Evolutionary conservation across 495 filamentous ascomycete species (phyloP).

Genomic region (Daldinia bambusicola): DNA sequence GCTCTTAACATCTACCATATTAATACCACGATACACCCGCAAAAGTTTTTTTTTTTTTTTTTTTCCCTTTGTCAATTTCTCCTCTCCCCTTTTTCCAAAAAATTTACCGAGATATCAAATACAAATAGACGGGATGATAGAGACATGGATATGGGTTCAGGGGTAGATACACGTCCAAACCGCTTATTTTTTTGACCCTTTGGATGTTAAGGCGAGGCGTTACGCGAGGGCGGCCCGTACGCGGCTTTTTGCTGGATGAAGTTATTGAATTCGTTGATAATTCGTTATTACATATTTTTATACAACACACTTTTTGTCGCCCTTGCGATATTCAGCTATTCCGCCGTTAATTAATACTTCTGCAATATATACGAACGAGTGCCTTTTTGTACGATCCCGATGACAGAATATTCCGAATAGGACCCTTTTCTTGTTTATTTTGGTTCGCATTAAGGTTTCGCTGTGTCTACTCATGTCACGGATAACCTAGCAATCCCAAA

Average conservation of each 20-base stretch:
- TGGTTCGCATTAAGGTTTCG: too few relatives aligned
- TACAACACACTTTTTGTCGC: too few relatives aligned
- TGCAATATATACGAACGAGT: too few relatives aligned
- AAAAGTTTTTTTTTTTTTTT: neutral
- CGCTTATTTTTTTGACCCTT: neutral
- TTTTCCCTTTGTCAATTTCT: neutral
- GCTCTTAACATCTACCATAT: neutral
- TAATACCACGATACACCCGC: neutral
- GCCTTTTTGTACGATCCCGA: too few relatives aligned
- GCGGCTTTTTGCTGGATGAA: too few relatives aligned
- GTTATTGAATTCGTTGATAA: too few relatives aligned
- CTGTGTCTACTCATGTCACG: too few relatives aligned
- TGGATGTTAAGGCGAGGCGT: neutral
- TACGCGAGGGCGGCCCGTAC: neutral
- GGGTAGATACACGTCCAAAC: neutral
- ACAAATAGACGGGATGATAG: neutral
- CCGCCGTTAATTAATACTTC: too few relatives aligned
- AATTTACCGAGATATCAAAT: neutral
- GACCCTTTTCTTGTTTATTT: too few relatives aligned
- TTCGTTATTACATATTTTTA: neutral
- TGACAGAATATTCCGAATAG: too few relatives aligned
- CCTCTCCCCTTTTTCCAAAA: neutral
- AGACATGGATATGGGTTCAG: neutral
- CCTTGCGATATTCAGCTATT: too few relatives aligned
- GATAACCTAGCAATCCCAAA: too few relatives aligned